phyloP scores from a whole-genome alignment of 2,329 filamentous ascomycete species.

The Pleoardoris graminearum region DNA sequence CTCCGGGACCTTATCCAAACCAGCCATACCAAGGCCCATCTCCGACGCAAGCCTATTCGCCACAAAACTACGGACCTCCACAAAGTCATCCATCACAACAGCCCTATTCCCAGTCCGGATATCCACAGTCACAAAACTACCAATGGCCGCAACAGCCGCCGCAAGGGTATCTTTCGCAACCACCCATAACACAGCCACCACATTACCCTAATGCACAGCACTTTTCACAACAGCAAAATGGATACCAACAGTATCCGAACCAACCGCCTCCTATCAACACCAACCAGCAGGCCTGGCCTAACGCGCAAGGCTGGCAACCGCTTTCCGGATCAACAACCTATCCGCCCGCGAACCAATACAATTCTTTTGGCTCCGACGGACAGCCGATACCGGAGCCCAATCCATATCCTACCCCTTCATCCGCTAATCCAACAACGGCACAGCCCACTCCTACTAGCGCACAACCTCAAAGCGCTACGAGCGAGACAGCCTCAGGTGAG shows the following conservation, averaged over 20 bases:
- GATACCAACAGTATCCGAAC: conserved; percentile 24
- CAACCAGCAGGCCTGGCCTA: conserved; percentile 30
- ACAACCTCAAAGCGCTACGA: conserved; percentile 21
- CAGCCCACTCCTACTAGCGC: conserved; percentile 14
- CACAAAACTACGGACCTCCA: conserved; percentile 29
- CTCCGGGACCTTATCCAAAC: conserved; percentile 24
- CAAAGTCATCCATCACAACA: conserved; percentile 25
- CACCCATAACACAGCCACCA: conserved; percentile 27
- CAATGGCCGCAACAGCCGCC: conserved; percentile 29
- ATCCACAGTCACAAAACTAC: conserved; percentile 24
- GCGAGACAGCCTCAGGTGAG: conserved; percentile 21
- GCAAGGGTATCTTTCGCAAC: conserved; percentile 26
- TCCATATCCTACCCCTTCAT: conserved; percentile 34
- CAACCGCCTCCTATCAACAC: conserved; percentile 25
- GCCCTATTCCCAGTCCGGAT: conserved; percentile 22
- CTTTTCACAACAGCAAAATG: conserved; percentile 24
- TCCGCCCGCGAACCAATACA: conserved; percentile 21
- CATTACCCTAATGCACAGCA: conserved; percentile 25
- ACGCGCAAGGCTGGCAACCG: conserved; percentile 28
- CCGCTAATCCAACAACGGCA: conserved; percentile 22
- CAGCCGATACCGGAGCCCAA: conserved; percentile 26
- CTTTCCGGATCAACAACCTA: conserved; percentile 21
- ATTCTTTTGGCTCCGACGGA: conserved; percentile 16
- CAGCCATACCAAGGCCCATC: conserved; percentile 27
- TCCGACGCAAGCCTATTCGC: conserved; percentile 25